These are phyloP conservation scores for Eucalyptus decipiens DNA, from an alignment of 345 rosid genomes.

Conservation along the genomic window DNA sequence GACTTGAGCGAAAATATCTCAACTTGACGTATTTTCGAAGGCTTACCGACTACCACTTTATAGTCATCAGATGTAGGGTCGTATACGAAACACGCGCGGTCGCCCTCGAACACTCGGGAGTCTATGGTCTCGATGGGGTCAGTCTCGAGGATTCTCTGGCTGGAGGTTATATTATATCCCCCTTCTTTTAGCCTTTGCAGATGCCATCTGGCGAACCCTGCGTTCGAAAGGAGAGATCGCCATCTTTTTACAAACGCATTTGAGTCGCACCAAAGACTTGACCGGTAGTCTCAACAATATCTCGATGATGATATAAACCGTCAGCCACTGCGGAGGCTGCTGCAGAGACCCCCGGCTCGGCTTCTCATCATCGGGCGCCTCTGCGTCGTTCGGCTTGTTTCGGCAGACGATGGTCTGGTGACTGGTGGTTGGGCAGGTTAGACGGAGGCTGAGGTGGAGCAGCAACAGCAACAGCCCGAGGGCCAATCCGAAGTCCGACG, in stretches of 20 bases:
- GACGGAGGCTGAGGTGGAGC: background rate
- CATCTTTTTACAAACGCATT: background rate
- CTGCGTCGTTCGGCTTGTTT: too few relatives aligned
- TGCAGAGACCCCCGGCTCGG: too few relatives aligned
- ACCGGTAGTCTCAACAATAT: background rate
- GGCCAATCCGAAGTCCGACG: too few relatives aligned
- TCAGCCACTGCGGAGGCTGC: background rate
- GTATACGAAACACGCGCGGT: background rate
- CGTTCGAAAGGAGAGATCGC: background rate
- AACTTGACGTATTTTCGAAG: background rate
- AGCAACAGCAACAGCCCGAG: background rate
- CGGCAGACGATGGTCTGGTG: background rate
- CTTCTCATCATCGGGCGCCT: too few relatives aligned
- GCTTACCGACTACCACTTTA: background rate
- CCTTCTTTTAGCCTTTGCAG: background rate
- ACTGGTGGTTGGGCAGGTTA: background rate
- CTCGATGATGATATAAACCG: background rate
- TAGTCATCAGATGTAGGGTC: background rate
- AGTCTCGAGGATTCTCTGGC: background rate
- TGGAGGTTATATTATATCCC: background rate
- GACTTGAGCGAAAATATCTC: background rate
- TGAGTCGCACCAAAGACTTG: background rate
- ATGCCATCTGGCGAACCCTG: background rate
- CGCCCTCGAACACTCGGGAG: background rate
- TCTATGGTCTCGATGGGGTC: background rate